Base-by-base conservation (phyloP, 306 rosid species). In the Medicago lupulina region DNA sequence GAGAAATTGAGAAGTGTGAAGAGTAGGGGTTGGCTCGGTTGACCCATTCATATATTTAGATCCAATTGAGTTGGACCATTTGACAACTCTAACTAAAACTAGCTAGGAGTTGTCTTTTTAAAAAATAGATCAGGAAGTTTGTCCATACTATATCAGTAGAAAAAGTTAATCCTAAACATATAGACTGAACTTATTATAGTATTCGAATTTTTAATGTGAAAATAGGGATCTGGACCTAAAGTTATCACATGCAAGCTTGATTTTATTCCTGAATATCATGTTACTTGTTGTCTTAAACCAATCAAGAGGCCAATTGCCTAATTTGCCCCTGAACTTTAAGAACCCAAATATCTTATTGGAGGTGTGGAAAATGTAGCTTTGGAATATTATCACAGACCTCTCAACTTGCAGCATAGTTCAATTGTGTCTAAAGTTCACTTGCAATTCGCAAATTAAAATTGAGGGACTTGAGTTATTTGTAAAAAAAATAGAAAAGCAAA, bases 211-310 rank as follows among this genome's bases (percentile, higher is more conserved):
- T 67, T 44, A 12, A 44, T 21, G 19, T 68, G 13, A 34, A 59
- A 70, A 53, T 11, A 53, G 57, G 71, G 71, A 65, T 77, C 67
- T 73, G 60, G 71, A 82, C 77, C 67, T 10, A 50, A 58, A 73
- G 69, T 23, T 67, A 13, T 73, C 79, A 67, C 76, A 19, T 77
- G 68, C 73, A 67, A 16, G 36, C 36, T 8, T 76, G 50, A 16
- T 82, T 57, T 19, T 70, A 70, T 57, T 72, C 50, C 64, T 44
- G 25, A 70, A 61, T 39, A 43, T 31, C 62, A 36, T 47, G 73
- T 61, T 19, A 4, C 7, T 40, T 63, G 15, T 64, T n/a, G 19
- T 54, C 64, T 54, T 44, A 50, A 71, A 70, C 28, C 28, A 51
- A 58, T 31, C 57, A 63, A 50, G 19, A 67, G 31, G 1, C 1